Conservation (phyloP, 441 rosid genomes). For the Viola pubescens region DNA sequence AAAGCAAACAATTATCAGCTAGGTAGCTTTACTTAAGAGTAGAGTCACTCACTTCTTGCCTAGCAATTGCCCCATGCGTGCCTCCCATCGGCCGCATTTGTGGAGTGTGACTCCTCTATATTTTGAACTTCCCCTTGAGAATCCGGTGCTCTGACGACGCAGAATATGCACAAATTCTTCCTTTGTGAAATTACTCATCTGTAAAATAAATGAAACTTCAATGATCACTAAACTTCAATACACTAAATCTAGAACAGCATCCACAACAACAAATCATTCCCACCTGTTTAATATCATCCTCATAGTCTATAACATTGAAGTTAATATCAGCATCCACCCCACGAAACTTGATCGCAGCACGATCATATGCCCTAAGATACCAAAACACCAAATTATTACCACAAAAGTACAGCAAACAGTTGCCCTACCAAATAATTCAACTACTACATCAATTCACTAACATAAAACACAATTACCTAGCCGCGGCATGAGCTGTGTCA, state of each 20-base stretch:
- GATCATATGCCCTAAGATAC: constrained; percentile 67
- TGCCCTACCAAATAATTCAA: background rate
- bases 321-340: constrained; percentile 91
- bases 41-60: constrained; percentile 60
- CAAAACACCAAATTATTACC: background rate
- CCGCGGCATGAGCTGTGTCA: constrained; percentile 90
- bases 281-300: constrained; percentile 74
- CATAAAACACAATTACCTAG: constrained; percentile 39
- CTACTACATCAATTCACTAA: background rate
- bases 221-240: background rate
- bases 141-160: constrained; percentile 79
- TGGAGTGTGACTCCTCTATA: constrained; percentile 84
- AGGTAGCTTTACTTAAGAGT: background rate
- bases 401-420: background rate
- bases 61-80: constrained; percentile 87
- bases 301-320: constrained; percentile 57
- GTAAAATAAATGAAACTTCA: constrained; percentile 6
- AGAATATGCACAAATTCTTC: constrained; percentile 82
- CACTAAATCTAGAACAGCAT: background rate
- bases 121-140: constrained; percentile 79
- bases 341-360: constrained; percentile 90
- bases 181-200: constrained; percentile 64
- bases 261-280: background rate
- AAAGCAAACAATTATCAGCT: background rate
- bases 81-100: constrained; percentile 93